Evolutionary conservation across 768 basidiomycete species (phyloP).

Genomic region (Calocybe gangraenosa): DNA sequence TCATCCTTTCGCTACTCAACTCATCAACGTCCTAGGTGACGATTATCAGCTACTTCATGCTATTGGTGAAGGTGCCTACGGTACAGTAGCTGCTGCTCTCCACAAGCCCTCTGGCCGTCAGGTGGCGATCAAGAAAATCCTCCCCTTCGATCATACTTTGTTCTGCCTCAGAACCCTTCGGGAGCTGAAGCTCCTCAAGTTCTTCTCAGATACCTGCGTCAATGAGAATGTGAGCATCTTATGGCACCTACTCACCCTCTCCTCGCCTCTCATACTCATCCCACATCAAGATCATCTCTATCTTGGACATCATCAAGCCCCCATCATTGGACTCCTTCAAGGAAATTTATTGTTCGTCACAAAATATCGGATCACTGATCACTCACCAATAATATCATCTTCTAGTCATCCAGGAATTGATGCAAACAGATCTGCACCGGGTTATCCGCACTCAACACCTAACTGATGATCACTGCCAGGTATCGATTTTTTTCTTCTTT

Average conservation of each 20-base stretch:
- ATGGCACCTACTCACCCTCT: neutral
- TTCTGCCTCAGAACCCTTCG: conserved; percentile 87
- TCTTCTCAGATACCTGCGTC: conserved; percentile 74
- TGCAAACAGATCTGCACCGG: conserved; percentile 89
- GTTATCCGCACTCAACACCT: conserved; percentile 88
- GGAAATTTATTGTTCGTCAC: conserved; percentile 73
- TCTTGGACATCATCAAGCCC: conserved; percentile 88
- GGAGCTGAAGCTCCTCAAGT: conserved; percentile 87
- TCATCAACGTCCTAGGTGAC: conserved; percentile 39
- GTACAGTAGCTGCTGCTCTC: conserved; percentile 84
- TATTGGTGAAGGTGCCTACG: conserved; percentile 86
- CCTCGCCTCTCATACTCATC: conserved; percentile 5
- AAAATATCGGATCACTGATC: neutral
- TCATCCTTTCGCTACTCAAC: neutral
- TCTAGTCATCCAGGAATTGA: conserved; percentile 78
- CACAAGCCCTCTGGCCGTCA: conserved; percentile 78
- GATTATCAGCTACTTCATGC: conserved; percentile 72
- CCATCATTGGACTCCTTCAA: conserved; percentile 70
- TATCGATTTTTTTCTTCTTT: conserved; percentile 22
- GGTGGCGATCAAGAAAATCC: conserved; percentile 95
- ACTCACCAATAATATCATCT: conserved; percentile 1
- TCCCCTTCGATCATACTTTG: conserved; percentile 91
- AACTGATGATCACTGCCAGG: conserved; percentile 87
- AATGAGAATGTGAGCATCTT: conserved; percentile 66
- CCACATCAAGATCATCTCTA: conserved; percentile 73